phyloP scores from a whole-genome alignment of 2,329 filamentous ascomycete species.

The Fusarium odoratissimum region DNA sequence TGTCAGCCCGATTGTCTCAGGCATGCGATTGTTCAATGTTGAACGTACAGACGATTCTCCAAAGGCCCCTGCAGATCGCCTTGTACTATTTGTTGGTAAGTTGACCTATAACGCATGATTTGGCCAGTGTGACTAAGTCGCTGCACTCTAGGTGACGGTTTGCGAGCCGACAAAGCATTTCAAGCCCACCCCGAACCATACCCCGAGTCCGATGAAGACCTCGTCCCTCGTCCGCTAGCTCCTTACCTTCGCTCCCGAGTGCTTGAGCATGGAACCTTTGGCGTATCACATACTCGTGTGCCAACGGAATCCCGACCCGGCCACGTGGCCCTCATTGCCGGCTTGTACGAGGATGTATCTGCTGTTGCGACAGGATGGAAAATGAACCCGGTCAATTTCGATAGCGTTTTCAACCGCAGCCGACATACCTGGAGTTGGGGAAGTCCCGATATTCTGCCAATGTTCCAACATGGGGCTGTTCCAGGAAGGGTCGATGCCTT shows the following conservation, averaged over 20 bases:
- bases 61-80: conserved; percentile 85
- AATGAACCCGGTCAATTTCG: conserved; percentile 96
- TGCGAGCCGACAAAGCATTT: conserved; percentile 98
- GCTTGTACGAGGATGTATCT: conserved; percentile 97
- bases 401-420: conserved; percentile 98
- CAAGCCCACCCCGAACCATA: conserved; percentile 92
- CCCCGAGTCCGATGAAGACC: conserved; percentile 71
- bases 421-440: conserved; percentile 99
- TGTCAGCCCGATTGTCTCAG: conserved; percentile 94
- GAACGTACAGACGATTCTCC: conserved; percentile 64
- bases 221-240: conserved; percentile 82
- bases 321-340: conserved; percentile 96
- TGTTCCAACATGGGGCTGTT: conserved; percentile 95
- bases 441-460: conserved; percentile 94
- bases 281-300: conserved; percentile 95
- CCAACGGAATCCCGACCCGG: conserved; percentile 96
- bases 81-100: conserved; percentile 92
- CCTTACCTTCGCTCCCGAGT: conserved; percentile 92
- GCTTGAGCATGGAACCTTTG: conserved; percentile 91
- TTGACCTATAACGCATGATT: background rate
- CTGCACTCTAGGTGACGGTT: conserved; percentile 75
- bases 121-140: conserved; percentile 13
- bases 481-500: conserved; percentile 89
- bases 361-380: conserved; percentile 99
- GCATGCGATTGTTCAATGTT: conserved; percentile 85